These are phyloP conservation scores for Leucosporidium scottii DNA, from an alignment of 768 basidiomycete species.

Conservation along the genomic window DNA sequence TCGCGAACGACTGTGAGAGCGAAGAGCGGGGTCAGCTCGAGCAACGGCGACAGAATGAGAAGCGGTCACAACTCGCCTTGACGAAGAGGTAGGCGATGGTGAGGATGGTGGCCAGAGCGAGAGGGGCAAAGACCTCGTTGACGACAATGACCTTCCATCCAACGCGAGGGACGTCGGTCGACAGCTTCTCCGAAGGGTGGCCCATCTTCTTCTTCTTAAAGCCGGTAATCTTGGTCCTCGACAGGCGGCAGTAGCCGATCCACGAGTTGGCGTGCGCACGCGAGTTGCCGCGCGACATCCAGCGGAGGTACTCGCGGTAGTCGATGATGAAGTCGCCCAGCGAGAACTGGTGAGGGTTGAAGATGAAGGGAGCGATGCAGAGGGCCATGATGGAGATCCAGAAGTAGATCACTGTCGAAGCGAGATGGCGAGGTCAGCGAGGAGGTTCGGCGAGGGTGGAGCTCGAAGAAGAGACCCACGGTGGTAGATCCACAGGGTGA, in stretches of 20 bases:
- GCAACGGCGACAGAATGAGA: constrained; percentile 1
- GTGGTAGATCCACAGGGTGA: constrained; percentile 61
- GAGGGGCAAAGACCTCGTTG: constrained; percentile 55
- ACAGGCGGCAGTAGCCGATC: constrained; percentile 97
- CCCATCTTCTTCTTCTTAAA: constrained; percentile 98
- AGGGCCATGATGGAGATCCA: constrained; percentile 90
- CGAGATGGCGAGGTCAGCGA: constrained; percentile 35
- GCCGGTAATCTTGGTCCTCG: constrained; percentile 98
- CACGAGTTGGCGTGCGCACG: constrained; percentile 95
- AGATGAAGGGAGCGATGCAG: constrained; percentile 92
- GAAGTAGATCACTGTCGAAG: constrained; percentile 84
- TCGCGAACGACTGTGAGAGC: constrained; percentile 56
- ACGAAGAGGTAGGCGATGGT: constrained; percentile 59
- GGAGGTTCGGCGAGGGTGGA: not conserved
- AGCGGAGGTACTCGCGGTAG: constrained; percentile 90
- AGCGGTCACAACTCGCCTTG: constrained; percentile 44
- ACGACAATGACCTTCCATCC: constrained; percentile 70
- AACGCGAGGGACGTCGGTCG: constrained; percentile 88
- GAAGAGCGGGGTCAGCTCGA: too few relatives aligned
- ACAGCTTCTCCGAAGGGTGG: constrained; percentile 93
- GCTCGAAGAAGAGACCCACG: constrained; percentile 13
- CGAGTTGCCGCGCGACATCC: constrained; percentile 99
- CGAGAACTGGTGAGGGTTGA: constrained; percentile 99
- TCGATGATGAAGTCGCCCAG: constrained; percentile 96
- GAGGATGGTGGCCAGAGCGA: constrained; percentile 38